Base-by-base conservation (phyloP, 805 yeast species). In the Wickerhamiella vanderwaltii region DNA sequence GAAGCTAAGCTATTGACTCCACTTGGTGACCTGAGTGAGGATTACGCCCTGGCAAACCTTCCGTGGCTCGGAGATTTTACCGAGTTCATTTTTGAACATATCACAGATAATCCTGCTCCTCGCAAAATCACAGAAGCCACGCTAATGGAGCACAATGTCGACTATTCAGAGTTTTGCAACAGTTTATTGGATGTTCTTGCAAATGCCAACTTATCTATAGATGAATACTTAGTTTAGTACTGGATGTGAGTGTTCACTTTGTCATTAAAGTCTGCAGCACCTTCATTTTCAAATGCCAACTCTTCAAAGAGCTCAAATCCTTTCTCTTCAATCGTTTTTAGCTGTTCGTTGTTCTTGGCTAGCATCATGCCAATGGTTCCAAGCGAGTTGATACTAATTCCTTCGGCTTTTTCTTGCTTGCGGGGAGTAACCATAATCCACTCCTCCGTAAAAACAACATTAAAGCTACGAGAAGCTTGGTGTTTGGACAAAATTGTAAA, bases 341-440 rank as follows among this genome's bases (percentile, higher is more conserved):
- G 46, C 48, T 54, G 62, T 35, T 74, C 75, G 41, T 72, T 69
- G 53, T 77, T 68, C 58, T 83, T 87, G 39, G 86, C 87, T 44
- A 82, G 67, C 38, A 87, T 56, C 48, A 88, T 60, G 1, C 97
- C 96, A 47, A 82, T 66, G 45, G 72, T 73, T 0, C 94, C 96
- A 35, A 85, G 71, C 0, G 95, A 69, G 56, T 88, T 88, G 50
- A 86, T 69, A 44, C 88, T 80, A 23, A 77, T 60, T 5, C 58
- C 63, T 17, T 44, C 49, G 6, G 64, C 65, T 32, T 69, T 67
- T 1, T 79, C 77, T 13, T 57, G 53, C 2, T 79, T 65, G 53
- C 96, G 72, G 13, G 98, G 97, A n/a, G 86, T 78, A 17, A 82
- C 59, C 73, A 86, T 73, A 62, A 88, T 73, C 83, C 91, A 88